Base-by-base conservation (phyloP, 2,329 filamentous ascomycete genomes). In the Phyllosticta paracitricarpa region DNA sequence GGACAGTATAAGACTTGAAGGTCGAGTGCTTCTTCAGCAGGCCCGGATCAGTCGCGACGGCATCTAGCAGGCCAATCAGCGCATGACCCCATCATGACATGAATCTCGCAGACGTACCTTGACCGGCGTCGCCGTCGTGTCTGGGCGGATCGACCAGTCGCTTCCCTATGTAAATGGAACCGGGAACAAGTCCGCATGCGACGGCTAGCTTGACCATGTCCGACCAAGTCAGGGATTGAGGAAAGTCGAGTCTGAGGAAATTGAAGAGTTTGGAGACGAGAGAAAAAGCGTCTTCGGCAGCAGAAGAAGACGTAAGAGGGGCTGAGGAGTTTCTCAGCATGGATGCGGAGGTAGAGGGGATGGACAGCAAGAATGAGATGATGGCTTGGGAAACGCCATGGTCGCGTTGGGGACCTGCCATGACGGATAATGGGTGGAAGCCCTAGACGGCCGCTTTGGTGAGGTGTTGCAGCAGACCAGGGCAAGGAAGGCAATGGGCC, bases 1-100 rank as follows among this genome's bases (percentile, higher is more conserved):
- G 80, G 2, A 91, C 92, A n/a, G 81, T 85, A 73, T 91, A 96
- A 4, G 85, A 81, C 68, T 82, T 82, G 66, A 88, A 81, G 51
- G 82, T 80, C 14, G 89, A 91, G 72, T 93, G 82, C 67, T 91
- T 88, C 72, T 82, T 87, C 63, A 97, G 80, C 12, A 97, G 80
- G n/a, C 85, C 81, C 30, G 92, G 91, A 69, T 97, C 91, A 25
- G 84, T 87, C 51, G 76, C 68, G 62, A 78, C 75, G 67, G 83
- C 72, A 69, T 79, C 77, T 72, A 51, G 54, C 9, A 61, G n/a
- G 19, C 48, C 35, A 30, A 51, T 57, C 58, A 55, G 62, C 54
- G 59, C 53, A 55, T 56, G 58, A 9, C 8, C 52, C 26, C 35
- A 12, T 54, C 52, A 25, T 12, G 25, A 28, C 52, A 54, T 54